These are phyloP conservation scores for Rhododendron vialii DNA, from an alignment of 148 eudicot species.

Conservation along the genomic window DNA sequence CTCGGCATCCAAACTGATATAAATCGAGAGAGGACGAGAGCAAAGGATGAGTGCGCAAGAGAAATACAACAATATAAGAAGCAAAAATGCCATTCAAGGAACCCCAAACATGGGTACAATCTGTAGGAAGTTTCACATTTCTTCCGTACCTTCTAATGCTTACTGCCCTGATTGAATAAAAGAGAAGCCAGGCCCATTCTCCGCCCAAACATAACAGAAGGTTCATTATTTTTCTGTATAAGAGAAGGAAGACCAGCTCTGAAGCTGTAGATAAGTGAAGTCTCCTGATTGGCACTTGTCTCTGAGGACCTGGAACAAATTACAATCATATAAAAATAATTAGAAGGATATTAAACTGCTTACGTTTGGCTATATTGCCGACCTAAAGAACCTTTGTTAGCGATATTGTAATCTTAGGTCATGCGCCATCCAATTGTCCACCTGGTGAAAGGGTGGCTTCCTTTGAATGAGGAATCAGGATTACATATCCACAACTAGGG, in stretches of 20 bases:
- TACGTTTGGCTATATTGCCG: not conserved
- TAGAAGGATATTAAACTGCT: not conserved
- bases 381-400: not conserved
- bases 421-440: not conserved
- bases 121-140: not conserved
- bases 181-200: conserved; percentile 56
- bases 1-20: not conserved
- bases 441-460: not conserved
- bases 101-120: not conserved
- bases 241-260: conserved; percentile 36
- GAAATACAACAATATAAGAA: not conserved
- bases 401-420: not conserved
- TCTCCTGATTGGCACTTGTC: conserved; percentile 29
- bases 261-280: conserved; percentile 19
- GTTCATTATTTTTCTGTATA: conserved; percentile 31
- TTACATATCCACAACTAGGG: not conserved
- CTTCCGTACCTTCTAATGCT: not conserved
- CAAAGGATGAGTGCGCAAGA: not conserved
- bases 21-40: not conserved
- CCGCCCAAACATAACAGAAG: conserved; percentile 50
- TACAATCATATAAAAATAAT: not conserved
- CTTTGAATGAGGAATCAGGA: not conserved
- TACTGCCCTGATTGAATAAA: conserved; percentile 37
- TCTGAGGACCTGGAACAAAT: conserved; percentile 28
- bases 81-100: not conserved